These are phyloP conservation scores for Pythium sukuiense DNA, from an alignment of 352 stramenopile genomes.

Conservation along the genomic window DNA sequence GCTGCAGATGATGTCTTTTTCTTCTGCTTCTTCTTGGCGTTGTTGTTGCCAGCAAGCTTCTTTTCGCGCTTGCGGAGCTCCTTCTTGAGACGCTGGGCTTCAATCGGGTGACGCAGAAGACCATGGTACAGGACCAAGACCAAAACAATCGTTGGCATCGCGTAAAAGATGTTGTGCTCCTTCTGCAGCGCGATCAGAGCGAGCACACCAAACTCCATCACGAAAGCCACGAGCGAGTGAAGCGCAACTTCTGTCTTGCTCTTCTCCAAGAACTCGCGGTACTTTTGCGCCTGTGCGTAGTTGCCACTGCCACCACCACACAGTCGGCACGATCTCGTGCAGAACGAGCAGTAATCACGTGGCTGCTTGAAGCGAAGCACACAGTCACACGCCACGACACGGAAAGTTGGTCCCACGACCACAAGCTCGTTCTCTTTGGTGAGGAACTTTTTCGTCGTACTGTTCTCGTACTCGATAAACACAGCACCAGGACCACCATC, in stretches of 20 bases:
- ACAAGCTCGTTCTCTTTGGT: constrained; percentile 53
- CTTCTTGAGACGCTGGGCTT: constrained; percentile 57
- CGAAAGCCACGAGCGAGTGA: constrained; percentile 56
- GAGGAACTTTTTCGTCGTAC: constrained; percentile 44
- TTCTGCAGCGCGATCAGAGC: constrained; percentile 44
- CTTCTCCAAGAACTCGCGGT: constrained; percentile 71
- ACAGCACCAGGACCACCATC: constrained; percentile 73
- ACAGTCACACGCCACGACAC: constrained; percentile 83
- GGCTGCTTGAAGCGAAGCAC: constrained; percentile 67
- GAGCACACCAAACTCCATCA: constrained; percentile 51
- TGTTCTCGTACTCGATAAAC: constrained; percentile 63
- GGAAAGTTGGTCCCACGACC: constrained; percentile 71
- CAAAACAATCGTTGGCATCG: constrained; percentile 42
- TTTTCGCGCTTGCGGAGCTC: constrained; percentile 44
- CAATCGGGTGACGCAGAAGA: constrained; percentile 50
- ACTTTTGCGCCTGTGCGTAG: constrained; percentile 69
- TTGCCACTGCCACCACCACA: constrained; percentile 81
- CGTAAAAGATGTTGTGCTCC: constrained; percentile 57
- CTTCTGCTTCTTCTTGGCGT: constrained; percentile 37
- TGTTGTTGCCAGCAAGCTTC: constrained; percentile 26
- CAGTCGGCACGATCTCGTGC: constrained; percentile 61
- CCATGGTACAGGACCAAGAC: constrained; percentile 53
- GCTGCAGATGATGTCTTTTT: constrained; percentile 47
- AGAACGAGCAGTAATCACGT: constrained; percentile 76
- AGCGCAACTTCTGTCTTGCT: constrained; percentile 54